Evolutionary conservation across 2,329 filamentous ascomycete species (phyloP), one percentile per base, ranked within the genome.

Genomic region (Biscogniauxia marginata): DNA sequence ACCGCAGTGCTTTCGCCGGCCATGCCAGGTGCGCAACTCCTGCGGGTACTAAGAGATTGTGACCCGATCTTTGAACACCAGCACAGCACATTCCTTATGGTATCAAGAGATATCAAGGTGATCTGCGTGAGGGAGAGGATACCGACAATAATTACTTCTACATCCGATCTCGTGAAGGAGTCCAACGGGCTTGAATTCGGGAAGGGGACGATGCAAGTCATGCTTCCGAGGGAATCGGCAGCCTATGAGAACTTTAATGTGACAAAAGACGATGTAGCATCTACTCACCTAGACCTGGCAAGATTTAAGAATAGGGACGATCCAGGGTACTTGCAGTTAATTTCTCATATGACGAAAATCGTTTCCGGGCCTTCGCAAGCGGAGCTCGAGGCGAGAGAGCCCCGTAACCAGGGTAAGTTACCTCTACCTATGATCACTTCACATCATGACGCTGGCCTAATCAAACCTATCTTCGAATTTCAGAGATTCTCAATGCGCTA

Each of bases 31-130:
- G 55, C 56, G 2, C 58, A 64, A 22, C 61, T 70, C 2, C 46
- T 70, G 30, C 62, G 64, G 50, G 50, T 54, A 16, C 57, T 70
- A 3, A 64, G 54, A 24, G 68, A 70, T 0, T 65, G 54, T 48
- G 61, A 65, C 22, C 59, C 63, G 30, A 57, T 64, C 19, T 66
- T 70, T 16, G 68, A 70, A 48, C 65, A 62, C 16, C 63, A 68
- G 49, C 67, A 68, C 50, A 63, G 59, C 24, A 67, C 67, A 8
- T 70, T 70, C 46, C 50, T 66, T 5, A 59, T 70, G 43, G 52
- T 70, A 9, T 70, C 68, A 1, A 63, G 67, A 64, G 67, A 70
- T 50, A 70, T 70, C n/a, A 62, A 65, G 46, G 66, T 70, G 1
- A 57, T 70, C 18, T 70, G 68, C 47, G 54, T 69, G 19, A 58